Base-by-base conservation (phyloP, 768 basidiomycete species). In the Naganishia kalamii region DNA sequence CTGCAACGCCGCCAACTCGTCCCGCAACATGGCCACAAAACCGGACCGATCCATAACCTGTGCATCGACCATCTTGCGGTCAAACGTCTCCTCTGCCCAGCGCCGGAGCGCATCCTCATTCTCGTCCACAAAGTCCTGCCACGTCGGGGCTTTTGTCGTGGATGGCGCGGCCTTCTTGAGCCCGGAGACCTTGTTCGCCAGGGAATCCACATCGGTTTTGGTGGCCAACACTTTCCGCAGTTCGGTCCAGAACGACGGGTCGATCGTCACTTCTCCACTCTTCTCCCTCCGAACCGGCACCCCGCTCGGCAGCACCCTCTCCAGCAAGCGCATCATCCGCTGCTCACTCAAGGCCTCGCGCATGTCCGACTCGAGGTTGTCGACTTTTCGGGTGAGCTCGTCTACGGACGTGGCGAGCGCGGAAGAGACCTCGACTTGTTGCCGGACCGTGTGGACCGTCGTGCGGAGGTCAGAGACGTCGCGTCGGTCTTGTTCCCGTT, bases 191-290 rank as follows among this genome's bases (percentile, higher is more conserved):
- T 54, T 60, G 17, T 71, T 72, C 4, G 74, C 67, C 30, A 75
- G 71, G 13, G 62, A 63, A 37, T 57, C 54, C n/a, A 57, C 19
- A 25, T 57, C 54, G 33, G 54, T 15, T n/a, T 68, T 70, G 13
- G 67, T 68, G 12, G 73, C 72, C 66, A 81, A 74, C 10, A 79
- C 77, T 41, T 72, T 74, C 63, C 77, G 75, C 66, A 81, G 73
- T 57, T 79, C 74, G 19, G 69, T 70, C 80, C 80, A 81, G 74
- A 81, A 81, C 21, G 66, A 63, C 7, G 80, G 80, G 46, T 80
- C 79, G 61, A 81, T 73, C 21, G 72, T 73, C 33, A 78, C 65
- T 8, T 72, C 60, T 19, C 72, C 74, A 17, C 67, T 74, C 48
- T 70, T 65, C 5, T 61, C 60, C 32, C 76, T 70, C 32, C 62